Conservation (phyloP, 2,329 filamentous ascomycete genomes). For the Sclerotinia subarctica region DNA sequence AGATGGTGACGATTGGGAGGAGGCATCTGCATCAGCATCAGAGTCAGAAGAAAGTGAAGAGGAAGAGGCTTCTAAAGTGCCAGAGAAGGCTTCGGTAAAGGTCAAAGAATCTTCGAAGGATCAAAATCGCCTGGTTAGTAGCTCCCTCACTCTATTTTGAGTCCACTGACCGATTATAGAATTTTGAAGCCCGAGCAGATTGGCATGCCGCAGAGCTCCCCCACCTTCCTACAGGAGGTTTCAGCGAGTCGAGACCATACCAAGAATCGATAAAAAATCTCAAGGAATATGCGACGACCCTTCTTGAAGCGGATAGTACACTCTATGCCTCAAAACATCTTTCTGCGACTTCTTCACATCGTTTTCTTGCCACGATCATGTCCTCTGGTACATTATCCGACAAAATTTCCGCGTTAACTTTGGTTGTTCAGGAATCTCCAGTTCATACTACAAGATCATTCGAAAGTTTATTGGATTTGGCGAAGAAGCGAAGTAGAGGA, state of each 20-base stretch:
- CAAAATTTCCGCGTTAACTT: conserved; percentile 90
- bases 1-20: conserved; percentile 37
- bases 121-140: conserved; percentile 38
- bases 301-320: conserved; percentile 75
- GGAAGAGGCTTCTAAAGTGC: conserved; percentile 35
- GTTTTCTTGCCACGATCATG: conserved; percentile 97
- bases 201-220: conserved; percentile 63
- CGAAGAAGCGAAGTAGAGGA: conserved; percentile 89
- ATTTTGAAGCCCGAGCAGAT: conserved; percentile 60
- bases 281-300: conserved; percentile 66
- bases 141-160: conserved; percentile 17
- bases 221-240: conserved; percentile 46
- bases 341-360: conserved; percentile 81
- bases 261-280: conserved; percentile 54
- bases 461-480: conserved; percentile 75
- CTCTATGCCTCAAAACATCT: conserved; percentile 69
- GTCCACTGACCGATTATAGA: conserved; percentile 43
- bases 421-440: conserved; percentile 94
- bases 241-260: conserved; percentile 46
- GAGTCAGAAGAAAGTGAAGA: conserved; percentile 40
- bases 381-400: conserved; percentile 92
- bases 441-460: conserved; percentile 88
- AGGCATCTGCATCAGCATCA: conserved; percentile 30
- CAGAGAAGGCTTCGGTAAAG: conserved; percentile 25
- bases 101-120: conserved; percentile 28